Conservation (phyloP, 2,329 filamentous ascomycete genomes). For the Xylariaceae sp. region DNA sequence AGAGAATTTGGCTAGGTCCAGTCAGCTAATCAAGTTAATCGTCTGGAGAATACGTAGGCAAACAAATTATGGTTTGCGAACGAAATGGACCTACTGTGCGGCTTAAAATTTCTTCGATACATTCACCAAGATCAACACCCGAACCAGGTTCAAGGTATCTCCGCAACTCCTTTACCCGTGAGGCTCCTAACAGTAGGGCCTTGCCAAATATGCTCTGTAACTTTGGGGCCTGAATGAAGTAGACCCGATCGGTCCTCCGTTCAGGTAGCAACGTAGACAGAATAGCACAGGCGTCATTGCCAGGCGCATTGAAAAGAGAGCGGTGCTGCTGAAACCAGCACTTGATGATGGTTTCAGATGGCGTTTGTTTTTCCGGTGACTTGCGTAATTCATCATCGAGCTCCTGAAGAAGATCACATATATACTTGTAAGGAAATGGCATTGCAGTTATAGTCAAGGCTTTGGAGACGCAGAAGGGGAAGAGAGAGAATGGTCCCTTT, state of each 20-base stretch:
- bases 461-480: not conserved
- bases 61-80: not conserved
- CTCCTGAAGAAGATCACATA: slow-evolving; percentile 76
- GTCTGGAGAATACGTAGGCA: not conserved
- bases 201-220: slow-evolving; percentile 72
- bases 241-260: slow-evolving; percentile 77
- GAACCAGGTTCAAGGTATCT: slow-evolving; percentile 64
- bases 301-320: slow-evolving; percentile 59
- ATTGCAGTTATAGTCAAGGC: slow-evolving; percentile 24
- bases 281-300: slow-evolving; percentile 66
- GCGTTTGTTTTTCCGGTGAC: slow-evolving; percentile 38
- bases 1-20: slow-evolving; percentile 52
- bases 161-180: slow-evolving; percentile 65
- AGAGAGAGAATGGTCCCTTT: not conserved
- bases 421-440: slow-evolving; percentile 70
- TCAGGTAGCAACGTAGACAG: slow-evolving; percentile 80
- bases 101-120: slow-evolving; percentile 68
- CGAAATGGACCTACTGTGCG: slow-evolving; percentile 58
- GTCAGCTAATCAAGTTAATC: not conserved
- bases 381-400: slow-evolving; percentile 57
- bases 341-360: slow-evolving; percentile 49
- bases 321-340: slow-evolving; percentile 75
- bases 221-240: slow-evolving; percentile 66
- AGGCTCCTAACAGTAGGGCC: slow-evolving; percentile 67
- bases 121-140: slow-evolving; percentile 72